Evolutionary conservation across 1,139 yeast genomes (phyloP), one percentile per base, ranked within the genome.

Genomic region (Blastobotrys serpentis): DNA sequence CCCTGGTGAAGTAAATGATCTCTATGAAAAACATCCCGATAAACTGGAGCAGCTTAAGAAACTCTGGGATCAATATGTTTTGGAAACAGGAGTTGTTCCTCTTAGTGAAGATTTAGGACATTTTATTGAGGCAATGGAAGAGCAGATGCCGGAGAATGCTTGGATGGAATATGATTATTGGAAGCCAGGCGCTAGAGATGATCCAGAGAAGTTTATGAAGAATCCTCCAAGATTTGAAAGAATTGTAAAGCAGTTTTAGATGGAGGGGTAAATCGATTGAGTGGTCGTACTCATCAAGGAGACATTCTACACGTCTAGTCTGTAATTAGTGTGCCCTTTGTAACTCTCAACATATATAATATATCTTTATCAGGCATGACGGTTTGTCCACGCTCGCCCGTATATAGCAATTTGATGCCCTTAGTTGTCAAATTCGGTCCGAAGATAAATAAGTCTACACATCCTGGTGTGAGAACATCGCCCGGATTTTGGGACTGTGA

Each of bases 41-140:
- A 66, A 66, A 30, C 62, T 77, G 42, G 57, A 68, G 8, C 72
- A 73, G 54, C 55, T 78, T 57, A 56, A 76, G 7, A 67, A 67
- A 22, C 75, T 76, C 52, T 79, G 83, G 82, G 65, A 76, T 2
- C 67, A 68, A 32, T 79, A 79, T 55, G 79, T 75, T 38, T 76
- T 80, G 0, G 82, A 76, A 53, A 76, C 81, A 0, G 82, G 81
- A 2, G 66, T 77, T 22, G 70, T 75, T 16, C 79, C 76, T 53
- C 52, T 69, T 33, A 46, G 16, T 13, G 48, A 48, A 11, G 54
- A 53, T 8, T 32, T 53, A 37, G 48, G 48, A 7, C 26, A 46
- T 4, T 46, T 46, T 25, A 23, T 46, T 13, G 44, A 46, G 34
- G 44, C 48, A 8, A 46, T 46, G 48, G 48, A 46, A 14, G 48